Conservation (phyloP, 176 grass and related monocot species). For the Tillandsia leiboldiana region DNA sequence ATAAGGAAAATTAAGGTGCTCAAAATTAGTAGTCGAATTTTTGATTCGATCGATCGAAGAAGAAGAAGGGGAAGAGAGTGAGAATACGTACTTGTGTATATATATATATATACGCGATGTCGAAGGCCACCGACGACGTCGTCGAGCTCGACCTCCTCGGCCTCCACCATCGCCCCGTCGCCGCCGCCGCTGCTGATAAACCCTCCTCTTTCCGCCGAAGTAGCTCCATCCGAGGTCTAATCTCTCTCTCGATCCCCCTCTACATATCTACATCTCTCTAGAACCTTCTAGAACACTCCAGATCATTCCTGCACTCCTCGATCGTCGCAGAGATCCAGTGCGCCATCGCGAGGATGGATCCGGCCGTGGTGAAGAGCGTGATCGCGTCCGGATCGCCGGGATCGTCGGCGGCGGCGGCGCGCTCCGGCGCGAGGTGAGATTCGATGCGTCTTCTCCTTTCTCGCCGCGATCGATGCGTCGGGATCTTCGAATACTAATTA, state of each 20-base stretch:
- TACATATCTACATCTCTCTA: neutral
- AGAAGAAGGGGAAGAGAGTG: neutral
- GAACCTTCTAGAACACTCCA: neutral
- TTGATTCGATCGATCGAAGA: neutral
- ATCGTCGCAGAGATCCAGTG: neutral
- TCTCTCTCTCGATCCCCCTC: neutral
- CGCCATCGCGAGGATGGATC: conserved; percentile 6
- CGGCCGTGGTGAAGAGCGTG: neutral
- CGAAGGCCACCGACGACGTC: neutral
- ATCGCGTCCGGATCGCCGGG: neutral
- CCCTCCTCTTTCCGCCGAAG: neutral
- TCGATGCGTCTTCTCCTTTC: neutral
- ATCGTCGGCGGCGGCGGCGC: neutral
- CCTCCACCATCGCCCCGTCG: neutral
- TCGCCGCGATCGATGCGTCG: neutral
- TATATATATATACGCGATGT: neutral
- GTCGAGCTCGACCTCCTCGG: conserved; percentile 12
- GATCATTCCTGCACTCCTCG: neutral
- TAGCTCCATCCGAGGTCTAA: neutral
- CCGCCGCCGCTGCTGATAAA: neutral
- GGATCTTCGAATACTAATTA: neutral
- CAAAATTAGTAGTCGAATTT: too few species aligned
- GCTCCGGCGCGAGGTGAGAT: neutral
- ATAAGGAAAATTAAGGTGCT: too few species aligned
- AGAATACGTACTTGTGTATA: neutral